Base-by-base conservation (phyloP, 1,139 yeast genomes). In the Protomyces arabidopsidicola region DNA sequence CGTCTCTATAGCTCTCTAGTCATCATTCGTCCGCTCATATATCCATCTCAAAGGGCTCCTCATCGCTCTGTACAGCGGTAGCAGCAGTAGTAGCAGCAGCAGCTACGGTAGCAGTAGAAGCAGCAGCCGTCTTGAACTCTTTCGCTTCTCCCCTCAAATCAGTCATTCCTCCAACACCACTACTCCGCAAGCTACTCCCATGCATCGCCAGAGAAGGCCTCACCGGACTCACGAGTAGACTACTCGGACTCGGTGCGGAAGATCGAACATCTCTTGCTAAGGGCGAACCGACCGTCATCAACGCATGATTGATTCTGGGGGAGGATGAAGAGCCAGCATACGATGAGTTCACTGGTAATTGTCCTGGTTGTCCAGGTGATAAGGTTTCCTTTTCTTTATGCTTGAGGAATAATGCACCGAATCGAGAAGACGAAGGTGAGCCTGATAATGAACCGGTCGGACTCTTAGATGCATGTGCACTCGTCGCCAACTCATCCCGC, bases 31-130 rank as follows among this genome's bases (percentile, higher is more conserved):
- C 42, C 1, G 42, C 42, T 36, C 42, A 58, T 6, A 58, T 58
- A 34, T 58, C 62, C 62, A 58, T 58, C 56, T 58, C 62, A 50
- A 58, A 58, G 18, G 62, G 62, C 42, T 60, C 63, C 20, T 53
- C 58, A 31, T 60, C 63, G 24, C 45, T 54, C 36, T 53, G 36
- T 42, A 52, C 55, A 36, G 31, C 53, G 16, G 20, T 27, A 14
- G 20, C 20, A 27, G 52, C 57, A n/a, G n/a, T n/a, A n/a, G n/a
- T n/a, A n/a, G n/a, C n/a, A n/a, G n/a, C n/a, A n/a, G n/a, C n/a
- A n/a, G n/a, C n/a, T n/a, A n/a, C n/a, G n/a, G n/a, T n/a, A 36
- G 31, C 53, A 27, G 20, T 27, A 14, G 20, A 14, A 27, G 52
- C 57, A 52, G 31, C 36, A 8, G 58, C 10, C 53, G 35, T 22